Percentiles rank a stretch among this genome's conserved stretches.
phyloP scores from a whole-genome alignment of 2,329 filamentous ascomycete species.

The Stachybotrys chartarum region DNA sequence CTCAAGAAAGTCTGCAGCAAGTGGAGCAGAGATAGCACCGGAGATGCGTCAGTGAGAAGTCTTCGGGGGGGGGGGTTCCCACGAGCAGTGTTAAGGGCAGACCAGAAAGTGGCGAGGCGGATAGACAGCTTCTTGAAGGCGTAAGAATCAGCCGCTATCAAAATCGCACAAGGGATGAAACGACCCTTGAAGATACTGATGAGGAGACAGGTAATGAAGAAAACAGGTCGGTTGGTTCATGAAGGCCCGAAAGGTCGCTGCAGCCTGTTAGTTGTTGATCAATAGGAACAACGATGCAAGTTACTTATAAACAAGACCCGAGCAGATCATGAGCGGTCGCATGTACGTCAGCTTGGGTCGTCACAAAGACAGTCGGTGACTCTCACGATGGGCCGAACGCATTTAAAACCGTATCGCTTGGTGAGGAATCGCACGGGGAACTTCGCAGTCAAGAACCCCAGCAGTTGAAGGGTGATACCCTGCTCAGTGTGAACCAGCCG shows the following conservation, averaged over 20 bases:
- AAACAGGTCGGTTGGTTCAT: constrained; percentile 37
- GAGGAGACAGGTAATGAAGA: constrained; percentile 43
- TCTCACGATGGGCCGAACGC: constrained; percentile 38
- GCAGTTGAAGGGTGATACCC: constrained; percentile 48
- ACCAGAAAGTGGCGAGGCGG: constrained; percentile 64
- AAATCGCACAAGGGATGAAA: constrained; percentile 52
- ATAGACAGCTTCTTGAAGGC: constrained; percentile 59
- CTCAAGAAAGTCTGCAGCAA: constrained; percentile 38
- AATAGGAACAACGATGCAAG: constrained; percentile 4
- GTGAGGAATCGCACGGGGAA: constrained; percentile 51
- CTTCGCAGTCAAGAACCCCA: constrained; percentile 48
- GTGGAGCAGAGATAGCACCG: constrained; percentile 37
- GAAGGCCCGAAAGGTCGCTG: constrained; percentile 40
- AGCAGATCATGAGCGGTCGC: constrained; percentile 37
- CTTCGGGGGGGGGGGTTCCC: constrained; percentile 11
- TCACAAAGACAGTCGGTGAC: too few species aligned
- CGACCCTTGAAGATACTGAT: constrained; percentile 49
- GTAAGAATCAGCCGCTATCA: constrained; percentile 69
- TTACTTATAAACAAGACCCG: constrained; percentile 32
- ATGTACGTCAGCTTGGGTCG: background rate
- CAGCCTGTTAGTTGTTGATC: constrained; percentile 23
- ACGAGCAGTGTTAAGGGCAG: constrained; percentile 34
- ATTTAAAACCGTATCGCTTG: constrained; percentile 51
- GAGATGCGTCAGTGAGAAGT: constrained; percentile 23
- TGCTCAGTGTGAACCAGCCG: background rate